Conservation (phyloP, 2,329 filamentous ascomycete genomes). For the Bipolaris victoriae region DNA sequence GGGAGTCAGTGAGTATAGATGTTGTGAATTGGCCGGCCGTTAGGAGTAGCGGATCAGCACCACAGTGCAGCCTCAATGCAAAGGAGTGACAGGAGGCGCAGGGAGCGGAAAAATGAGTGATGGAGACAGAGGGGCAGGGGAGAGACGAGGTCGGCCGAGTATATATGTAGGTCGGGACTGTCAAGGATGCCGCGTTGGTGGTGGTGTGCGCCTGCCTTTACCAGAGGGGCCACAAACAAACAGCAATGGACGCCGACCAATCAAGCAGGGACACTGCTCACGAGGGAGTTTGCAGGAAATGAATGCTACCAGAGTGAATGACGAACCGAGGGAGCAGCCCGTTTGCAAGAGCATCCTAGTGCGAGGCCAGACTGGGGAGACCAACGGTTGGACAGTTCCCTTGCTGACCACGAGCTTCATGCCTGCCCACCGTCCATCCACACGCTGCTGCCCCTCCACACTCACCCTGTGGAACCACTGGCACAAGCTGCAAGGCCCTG, state of each 20-base stretch:
- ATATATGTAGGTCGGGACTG: slow-evolving; percentile 19
- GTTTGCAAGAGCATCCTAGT: neutral
- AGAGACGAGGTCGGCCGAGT: neutral
- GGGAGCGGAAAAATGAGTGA: slow-evolving; percentile 10
- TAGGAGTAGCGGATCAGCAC: slow-evolving; percentile 23
- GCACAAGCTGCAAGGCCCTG: slow-evolving; percentile 5
- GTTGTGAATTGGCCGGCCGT: slow-evolving; percentile 15
- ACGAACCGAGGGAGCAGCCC: slow-evolving; percentile 1
- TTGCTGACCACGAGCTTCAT: slow-evolving; percentile 8
- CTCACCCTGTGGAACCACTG: slow-evolving; percentile 11
- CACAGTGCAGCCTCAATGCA: slow-evolving; percentile 17
- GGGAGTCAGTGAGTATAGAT: slow-evolving; percentile 8
- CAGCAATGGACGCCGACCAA: slow-evolving; percentile 7
- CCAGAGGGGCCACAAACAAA: slow-evolving; percentile 20
- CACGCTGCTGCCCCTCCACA: neutral
- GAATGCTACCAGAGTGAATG: slow-evolving; percentile 1
- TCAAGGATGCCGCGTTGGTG: slow-evolving; percentile 17
- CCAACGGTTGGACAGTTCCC: slow-evolving; percentile 1
- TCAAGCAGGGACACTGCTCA: neutral
- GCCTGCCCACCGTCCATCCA: slow-evolving; percentile 6
- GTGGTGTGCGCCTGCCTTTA: slow-evolving; percentile 18
- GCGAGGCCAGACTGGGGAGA: slow-evolving; percentile 1
- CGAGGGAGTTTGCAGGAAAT: neutral
- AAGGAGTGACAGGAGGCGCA: slow-evolving; percentile 15
- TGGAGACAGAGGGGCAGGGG: slow-evolving; percentile 4